A percentile compares a stretch with the other conserved stretches of the same genome.
Conservation (phyloP, 768 basidiomycete genomes). For the Russula emetica region DNA sequence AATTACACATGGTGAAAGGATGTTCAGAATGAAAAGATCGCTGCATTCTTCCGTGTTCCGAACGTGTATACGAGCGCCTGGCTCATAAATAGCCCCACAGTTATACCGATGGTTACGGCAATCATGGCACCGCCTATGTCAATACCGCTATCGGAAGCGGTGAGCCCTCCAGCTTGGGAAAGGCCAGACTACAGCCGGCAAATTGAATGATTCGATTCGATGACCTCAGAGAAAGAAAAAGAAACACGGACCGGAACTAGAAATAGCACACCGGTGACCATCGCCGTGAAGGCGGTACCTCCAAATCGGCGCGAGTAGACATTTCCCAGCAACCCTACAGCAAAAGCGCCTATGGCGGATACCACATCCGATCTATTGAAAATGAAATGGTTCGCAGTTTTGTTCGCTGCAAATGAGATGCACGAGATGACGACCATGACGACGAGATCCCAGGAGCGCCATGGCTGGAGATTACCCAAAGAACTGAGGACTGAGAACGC, state of each 20-base stretch:
- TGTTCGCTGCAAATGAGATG: constrained; percentile 69
- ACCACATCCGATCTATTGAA: constrained; percentile 78
- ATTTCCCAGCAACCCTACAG: constrained; percentile 70
- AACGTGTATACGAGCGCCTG: constrained; percentile 82
- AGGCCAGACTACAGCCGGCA: constrained; percentile 57
- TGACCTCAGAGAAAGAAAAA: neutral
- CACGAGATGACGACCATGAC: constrained; percentile 85
- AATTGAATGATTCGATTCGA: constrained; percentile 13
- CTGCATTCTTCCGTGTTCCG: constrained; percentile 70
- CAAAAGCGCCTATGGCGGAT: constrained; percentile 78
- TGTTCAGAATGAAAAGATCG: constrained; percentile 66
- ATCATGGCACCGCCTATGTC: constrained; percentile 85
- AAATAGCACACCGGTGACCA: constrained; percentile 87
- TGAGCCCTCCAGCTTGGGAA: constrained; percentile 82
- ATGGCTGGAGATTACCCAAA: constrained; percentile 69
- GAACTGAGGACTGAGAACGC: constrained; percentile 65
- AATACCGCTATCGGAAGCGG: constrained; percentile 71
- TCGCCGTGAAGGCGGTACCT: constrained; percentile 82
- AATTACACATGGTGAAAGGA: neutral
- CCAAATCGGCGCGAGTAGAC: constrained; percentile 74
- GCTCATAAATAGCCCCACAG: constrained; percentile 81
- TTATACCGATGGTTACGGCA: constrained; percentile 84
- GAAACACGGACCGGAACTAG: constrained; percentile 65
- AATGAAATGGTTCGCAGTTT: constrained; percentile 75
- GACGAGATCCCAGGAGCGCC: constrained; percentile 61